These are phyloP conservation scores for Cryptosporidium viatorum DNA, from an alignment of 169 alveolate genomes.

Conservation along the genomic window DNA sequence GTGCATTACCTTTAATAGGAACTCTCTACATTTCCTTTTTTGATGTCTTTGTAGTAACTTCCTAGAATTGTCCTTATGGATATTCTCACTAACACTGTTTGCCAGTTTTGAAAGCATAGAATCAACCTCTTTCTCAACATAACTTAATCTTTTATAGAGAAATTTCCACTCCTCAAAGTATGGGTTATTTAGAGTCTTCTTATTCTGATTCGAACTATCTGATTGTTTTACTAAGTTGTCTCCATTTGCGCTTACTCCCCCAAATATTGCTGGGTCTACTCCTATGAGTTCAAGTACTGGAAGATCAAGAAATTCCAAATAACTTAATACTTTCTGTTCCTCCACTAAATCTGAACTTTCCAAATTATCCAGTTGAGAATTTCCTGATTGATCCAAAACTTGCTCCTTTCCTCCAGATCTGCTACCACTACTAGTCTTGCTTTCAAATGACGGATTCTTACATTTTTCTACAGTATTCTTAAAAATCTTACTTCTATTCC, in stretches of 20 bases:
- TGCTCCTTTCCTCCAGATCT: background rate
- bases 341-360: background rate
- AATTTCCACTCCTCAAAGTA: conserved; percentile 69
- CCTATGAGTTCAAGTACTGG: conserved; percentile 61
- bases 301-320: conserved; percentile 43
- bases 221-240: background rate
- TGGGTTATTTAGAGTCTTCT: background rate
- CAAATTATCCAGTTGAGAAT: background rate
- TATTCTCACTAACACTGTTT: background rate
- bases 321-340: conserved; percentile 10
- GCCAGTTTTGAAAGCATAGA: conserved; percentile 11
- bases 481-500: conserved; percentile 21
- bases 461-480: background rate
- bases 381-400: background rate
- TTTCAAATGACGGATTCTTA: background rate
- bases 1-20: conserved; percentile 45
- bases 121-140: conserved; percentile 48
- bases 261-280: background rate
- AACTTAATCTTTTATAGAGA: conserved; percentile 28
- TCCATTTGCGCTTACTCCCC: background rate
- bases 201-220: background rate
- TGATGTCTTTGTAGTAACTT: conserved; percentile 60
- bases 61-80: conserved; percentile 39
- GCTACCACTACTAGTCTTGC: background rate
- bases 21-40: conserved; percentile 33